Evolutionary conservation across 2,329 filamentous ascomycete species (phyloP).

Genomic region (Dactylonectria estremocensis): DNA sequence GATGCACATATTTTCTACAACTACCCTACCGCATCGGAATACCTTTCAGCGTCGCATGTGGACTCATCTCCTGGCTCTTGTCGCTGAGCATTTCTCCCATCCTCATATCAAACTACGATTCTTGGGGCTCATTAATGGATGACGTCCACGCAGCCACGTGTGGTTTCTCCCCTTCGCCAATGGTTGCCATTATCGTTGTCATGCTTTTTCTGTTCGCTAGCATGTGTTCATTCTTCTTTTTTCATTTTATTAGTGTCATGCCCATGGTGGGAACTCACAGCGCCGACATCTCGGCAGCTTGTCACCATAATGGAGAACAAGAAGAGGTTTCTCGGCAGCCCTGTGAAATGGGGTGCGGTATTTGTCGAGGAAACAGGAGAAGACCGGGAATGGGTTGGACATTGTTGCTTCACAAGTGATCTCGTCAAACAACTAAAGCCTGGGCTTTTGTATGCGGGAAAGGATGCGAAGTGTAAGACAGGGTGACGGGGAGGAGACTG

Average conservation of each 20-base stretch:
- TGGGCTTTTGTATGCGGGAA: background rate
- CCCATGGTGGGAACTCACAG: background rate
- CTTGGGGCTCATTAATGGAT: background rate
- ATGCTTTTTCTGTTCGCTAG: background rate
- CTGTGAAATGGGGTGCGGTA: background rate
- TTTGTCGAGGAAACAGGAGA: background rate
- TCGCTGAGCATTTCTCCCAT: constrained; percentile 21
- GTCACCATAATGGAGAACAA: background rate
- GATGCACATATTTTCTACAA: constrained; percentile 19
- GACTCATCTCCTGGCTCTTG: constrained; percentile 7
- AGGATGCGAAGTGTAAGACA: no score
- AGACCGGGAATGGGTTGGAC: background rate
- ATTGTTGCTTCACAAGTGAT: background rate
- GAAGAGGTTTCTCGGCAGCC: background rate
- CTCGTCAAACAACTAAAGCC: background rate
- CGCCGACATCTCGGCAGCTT: constrained; percentile 8
- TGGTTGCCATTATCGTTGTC: background rate
- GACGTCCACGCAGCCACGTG: background rate
- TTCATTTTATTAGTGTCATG: background rate
- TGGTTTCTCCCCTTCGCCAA: background rate
- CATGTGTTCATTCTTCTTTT: background rate
- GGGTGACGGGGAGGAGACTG: no score
- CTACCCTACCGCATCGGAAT: constrained; percentile 10
- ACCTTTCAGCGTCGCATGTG: background rate
- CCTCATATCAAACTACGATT: background rate